These are phyloP conservation scores for Diplodia intermedia DNA, from an alignment of 2,329 filamentous ascomycete genomes.

Conservation along the genomic window DNA sequence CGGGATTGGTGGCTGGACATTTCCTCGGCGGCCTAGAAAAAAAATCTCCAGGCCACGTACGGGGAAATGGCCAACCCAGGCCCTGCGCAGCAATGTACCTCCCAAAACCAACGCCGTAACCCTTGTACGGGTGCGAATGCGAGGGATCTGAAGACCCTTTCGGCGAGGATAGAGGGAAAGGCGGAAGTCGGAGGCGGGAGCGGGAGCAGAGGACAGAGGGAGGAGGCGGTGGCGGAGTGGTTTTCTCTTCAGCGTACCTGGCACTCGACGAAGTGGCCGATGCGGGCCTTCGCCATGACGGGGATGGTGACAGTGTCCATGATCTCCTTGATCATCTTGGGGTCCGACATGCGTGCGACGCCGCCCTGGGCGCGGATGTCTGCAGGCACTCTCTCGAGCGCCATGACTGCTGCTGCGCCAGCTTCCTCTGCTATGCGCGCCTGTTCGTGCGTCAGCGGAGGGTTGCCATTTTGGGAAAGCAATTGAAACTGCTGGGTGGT, in stretches of 20 bases:
- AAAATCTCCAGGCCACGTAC: not conserved
- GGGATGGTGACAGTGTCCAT: constrained; percentile 95
- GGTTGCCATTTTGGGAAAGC: not conserved
- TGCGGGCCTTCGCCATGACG: constrained; percentile 98
- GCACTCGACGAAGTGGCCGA: constrained; percentile 97
- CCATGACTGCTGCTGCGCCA: constrained; percentile 96
- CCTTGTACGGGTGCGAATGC: not conserved
- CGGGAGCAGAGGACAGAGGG: constrained; percentile 4
- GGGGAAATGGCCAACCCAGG: not conserved
- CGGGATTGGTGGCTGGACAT: not conserved
- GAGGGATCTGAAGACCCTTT: not conserved
- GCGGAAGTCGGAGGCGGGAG: constrained; percentile 9
- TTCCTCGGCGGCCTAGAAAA: not conserved
- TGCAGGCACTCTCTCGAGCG: constrained; percentile 93
- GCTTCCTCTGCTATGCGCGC: constrained; percentile 97
- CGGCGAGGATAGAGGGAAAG: not conserved
- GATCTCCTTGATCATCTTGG: constrained; percentile 92
- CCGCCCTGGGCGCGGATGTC: constrained; percentile 93
- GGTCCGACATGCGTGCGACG: constrained; percentile 96
- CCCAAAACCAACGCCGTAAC: not conserved
- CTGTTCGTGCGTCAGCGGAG: constrained; percentile 50
- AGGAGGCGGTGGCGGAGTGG: not conserved
- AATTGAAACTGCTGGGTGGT: not conserved
- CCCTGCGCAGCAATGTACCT: not conserved
- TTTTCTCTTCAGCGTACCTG: constrained; percentile 59